Percentiles rank a stretch among this genome's conserved stretches.
Evolutionary conservation across 129 eudicot species (phyloP).

Genomic region (Flaveria trinervia): DNA sequence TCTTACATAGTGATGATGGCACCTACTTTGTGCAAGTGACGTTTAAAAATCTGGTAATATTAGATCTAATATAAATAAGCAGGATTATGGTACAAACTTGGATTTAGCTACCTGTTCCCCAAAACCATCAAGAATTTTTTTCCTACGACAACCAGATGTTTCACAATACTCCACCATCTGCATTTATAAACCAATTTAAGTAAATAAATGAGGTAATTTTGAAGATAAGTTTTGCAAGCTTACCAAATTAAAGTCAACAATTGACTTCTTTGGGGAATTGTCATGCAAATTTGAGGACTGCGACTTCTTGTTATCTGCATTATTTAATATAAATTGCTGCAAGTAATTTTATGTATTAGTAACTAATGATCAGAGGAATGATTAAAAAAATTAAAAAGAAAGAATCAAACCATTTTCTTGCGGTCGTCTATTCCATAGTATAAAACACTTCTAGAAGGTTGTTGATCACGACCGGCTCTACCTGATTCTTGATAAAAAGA

Average conservation of each 20-base stretch:
- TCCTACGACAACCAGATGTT: slow-evolving; percentile 84
- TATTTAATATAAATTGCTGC: slow-evolving; percentile 80
- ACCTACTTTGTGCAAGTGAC: slow-evolving; percentile 49
- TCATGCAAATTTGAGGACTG: slow-evolving; percentile 57
- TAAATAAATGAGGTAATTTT: slow-evolving; percentile 18
- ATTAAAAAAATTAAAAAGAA: not conserved
- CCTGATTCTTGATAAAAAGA: slow-evolving; percentile 97
- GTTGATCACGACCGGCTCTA: slow-evolving; percentile 99
- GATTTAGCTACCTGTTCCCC: slow-evolving; percentile 76
- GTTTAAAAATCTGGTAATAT: slow-evolving; percentile 14
- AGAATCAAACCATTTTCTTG: slow-evolving; percentile 69
- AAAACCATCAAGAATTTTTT: slow-evolving; percentile 77
- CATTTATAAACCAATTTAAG: slow-evolving; percentile 23
- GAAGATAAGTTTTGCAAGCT: slow-evolving; percentile 18
- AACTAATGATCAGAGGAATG: not conserved
- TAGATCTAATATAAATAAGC: slow-evolving; percentile 4
- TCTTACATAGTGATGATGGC: slow-evolving; percentile 57
- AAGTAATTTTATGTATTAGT: slow-evolving; percentile 17
- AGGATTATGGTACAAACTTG: not conserved
- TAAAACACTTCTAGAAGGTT: slow-evolving; percentile 71
- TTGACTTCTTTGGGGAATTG: slow-evolving; percentile 60
- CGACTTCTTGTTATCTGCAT: slow-evolving; percentile 63
- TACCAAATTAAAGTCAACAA: slow-evolving; percentile 71
- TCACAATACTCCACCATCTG: slow-evolving; percentile 95
- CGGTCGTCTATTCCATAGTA: slow-evolving; percentile 93